phyloP scores from a whole-genome alignment of 768 basidiomycete genomes.

The Heimioporus sp. region DNA sequence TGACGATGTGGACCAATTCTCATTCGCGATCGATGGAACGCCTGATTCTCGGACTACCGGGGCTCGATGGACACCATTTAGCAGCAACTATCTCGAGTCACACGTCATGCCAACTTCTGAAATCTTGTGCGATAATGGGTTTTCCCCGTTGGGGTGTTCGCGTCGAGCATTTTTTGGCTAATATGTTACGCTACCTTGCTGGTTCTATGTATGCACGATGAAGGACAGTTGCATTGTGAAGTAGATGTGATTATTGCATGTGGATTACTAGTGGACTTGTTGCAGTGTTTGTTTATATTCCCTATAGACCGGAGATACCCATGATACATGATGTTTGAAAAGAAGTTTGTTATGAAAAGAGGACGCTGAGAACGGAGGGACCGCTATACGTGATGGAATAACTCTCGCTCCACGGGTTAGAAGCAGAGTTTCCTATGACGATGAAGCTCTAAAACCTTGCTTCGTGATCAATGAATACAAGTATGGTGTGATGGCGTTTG shows the following conservation, averaged over 20 bases:
- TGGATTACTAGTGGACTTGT: no score
- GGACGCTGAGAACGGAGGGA: no score
- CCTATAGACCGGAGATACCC: conserved; percentile 26
- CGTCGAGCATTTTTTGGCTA: conserved; percentile 36
- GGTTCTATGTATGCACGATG: conserved; percentile 5
- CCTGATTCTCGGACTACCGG: conserved; percentile 11
- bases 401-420: no score
- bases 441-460: no score
- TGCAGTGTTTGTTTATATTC: conserved; percentile 9
- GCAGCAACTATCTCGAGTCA: conserved; percentile 26
- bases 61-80: conserved; percentile 31
- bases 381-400: conserved; percentile 15
- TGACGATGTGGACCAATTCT: conserved; percentile 51
- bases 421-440: no score
- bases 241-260: conserved; percentile 4
- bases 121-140: conserved; percentile 36
- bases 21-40: conserved; percentile 35
- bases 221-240: conserved; percentile 13
- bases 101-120: conserved; percentile 31
- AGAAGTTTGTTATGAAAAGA: no score
- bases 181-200: not conserved
- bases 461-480: no score
- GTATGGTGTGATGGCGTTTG: no score
- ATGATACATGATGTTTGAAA: no score
- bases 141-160: conserved; percentile 45